phyloP scores from a whole-genome alignment of 345 rosid genomes.

The Passiflora organensis region DNA sequence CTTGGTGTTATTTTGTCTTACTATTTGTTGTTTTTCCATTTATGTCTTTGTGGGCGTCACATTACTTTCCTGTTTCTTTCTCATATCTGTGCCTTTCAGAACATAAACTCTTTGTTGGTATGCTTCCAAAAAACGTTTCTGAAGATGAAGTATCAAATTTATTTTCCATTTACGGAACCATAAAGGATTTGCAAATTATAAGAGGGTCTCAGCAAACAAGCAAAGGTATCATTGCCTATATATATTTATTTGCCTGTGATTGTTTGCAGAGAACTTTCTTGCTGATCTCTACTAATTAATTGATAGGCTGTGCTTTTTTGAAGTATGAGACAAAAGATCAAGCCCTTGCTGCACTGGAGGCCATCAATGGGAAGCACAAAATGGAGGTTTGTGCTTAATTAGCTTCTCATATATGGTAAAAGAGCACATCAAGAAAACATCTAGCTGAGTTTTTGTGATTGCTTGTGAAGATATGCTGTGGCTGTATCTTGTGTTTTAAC shows the following conservation, averaged over 20 bases:
- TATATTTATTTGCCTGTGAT: slow-evolving; percentile 5
- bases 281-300: slow-evolving; percentile 16
- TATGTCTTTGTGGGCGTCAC: background rate
- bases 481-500: too few relatives aligned
- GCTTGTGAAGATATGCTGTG: slow-evolving; percentile 6
- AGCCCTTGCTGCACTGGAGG: slow-evolving; percentile 84
- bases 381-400: slow-evolving; percentile 76
- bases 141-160: slow-evolving; percentile 72
- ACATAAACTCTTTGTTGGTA: slow-evolving; percentile 96
- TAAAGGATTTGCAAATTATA: slow-evolving; percentile 80
- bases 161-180: slow-evolving; percentile 69
- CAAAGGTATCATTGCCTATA: slow-evolving; percentile 55
- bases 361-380: slow-evolving; percentile 82
- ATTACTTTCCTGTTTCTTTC: background rate
- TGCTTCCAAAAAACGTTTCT: slow-evolving; percentile 94
- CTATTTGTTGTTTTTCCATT: slow-evolving; percentile 7
- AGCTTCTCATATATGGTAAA: too few relatives aligned
- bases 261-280: slow-evolving; percentile 6
- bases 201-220: slow-evolving; percentile 98
- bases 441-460: background rate
- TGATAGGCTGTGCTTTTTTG: slow-evolving; percentile 88
- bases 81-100: slow-evolving; percentile 52
- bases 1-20: slow-evolving; percentile 1
- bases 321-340: slow-evolving; percentile 95
- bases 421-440: background rate